Percentiles rank a stretch among this genome's conserved stretches.
Conservation (phyloP, 139 green algal genomes). For the Picochlorum sp. region DNA sequence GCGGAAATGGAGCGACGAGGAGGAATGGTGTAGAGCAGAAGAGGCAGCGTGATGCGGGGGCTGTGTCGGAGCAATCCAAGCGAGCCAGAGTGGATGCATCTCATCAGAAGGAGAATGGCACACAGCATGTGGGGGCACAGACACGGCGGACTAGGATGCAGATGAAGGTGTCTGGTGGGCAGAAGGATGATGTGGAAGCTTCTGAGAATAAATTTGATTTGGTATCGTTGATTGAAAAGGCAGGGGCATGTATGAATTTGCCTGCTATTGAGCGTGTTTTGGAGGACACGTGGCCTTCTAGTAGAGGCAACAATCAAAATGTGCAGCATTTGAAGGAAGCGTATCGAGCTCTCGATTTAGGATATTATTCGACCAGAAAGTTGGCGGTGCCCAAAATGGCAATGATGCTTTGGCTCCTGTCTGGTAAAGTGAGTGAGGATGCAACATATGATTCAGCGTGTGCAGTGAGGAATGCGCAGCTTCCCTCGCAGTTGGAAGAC, state of each 20-base stretch:
- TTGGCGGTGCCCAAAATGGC: slow-evolving; percentile 15
- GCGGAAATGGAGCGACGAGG: no score
- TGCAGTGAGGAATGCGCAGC: background rate
- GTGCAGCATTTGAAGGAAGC: background rate
- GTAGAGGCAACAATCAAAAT: slow-evolving; percentile 14
- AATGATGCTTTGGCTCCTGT: slow-evolving; percentile 11
- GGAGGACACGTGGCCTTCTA: background rate
- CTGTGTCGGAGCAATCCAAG: no score
- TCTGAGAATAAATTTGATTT: background rate
- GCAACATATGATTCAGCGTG: background rate
- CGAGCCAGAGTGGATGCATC: no score
- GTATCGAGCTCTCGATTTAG: background rate
- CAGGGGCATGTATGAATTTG: background rate
- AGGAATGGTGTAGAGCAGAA: no score
- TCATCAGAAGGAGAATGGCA: no score
- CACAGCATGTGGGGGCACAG: no score
- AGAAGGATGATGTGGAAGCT: no score
- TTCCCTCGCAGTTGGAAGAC: background rate
- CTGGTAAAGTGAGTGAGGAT: slow-evolving; percentile 17
- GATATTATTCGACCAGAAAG: slow-evolving; percentile 4
- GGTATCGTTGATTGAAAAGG: background rate
- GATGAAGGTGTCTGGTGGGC: no score
- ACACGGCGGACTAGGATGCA: no score
- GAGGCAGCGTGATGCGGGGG: no score
- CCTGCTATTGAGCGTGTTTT: background rate